Base-by-base conservation (phyloP, 75 land plant genomes). In the Picea glauca region DNA sequence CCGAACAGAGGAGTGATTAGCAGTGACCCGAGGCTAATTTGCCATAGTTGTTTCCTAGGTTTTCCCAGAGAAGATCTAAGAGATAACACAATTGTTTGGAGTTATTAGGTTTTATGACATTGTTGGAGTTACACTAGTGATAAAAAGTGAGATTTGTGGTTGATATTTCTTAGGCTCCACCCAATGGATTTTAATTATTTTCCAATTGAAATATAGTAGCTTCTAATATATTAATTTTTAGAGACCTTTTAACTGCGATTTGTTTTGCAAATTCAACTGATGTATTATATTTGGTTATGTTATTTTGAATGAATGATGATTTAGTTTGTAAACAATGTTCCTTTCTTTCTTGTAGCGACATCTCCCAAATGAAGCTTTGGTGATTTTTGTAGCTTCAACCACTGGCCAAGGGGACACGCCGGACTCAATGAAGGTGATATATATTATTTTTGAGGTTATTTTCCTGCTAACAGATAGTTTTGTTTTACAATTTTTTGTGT, bases 391-490 rank as follows among this genome's bases (percentile, higher is more conserved):
- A 60, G 99, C 88, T 50, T 93, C 99, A 20, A 98, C 99, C 13
- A 93, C 98, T 2, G 99, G 99, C 17, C 99, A 98, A 77, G 99
- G 99, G 2, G 99, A 98, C 74, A 63, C 83, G 3, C 98, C 99
- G 15, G 96, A 95, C 76, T 80, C 92, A 13, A 95, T 95, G 93
- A 98, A 90, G 96, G 98, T 92, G 72, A 40, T 40, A 4, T 40
- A 4, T 67, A 11, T 30, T 63, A 4, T 12, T 59, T 83, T 63
- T 54, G 20, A 33, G 20, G 15, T 23, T 74, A 78, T 68, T 63
- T 60, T 20, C 17, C 77, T 23, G 60, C 40, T 9, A 40, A 35
- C 11, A 43, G 9, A 50, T 17, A 78, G 75, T 46, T 64, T 67
- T 78, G 23, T 6, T 66, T 31, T 76, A 21, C 13, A 77, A 12